Base-by-base conservation (phyloP, 345 rosid genomes). In the Ceriops zippeliana region DNA sequence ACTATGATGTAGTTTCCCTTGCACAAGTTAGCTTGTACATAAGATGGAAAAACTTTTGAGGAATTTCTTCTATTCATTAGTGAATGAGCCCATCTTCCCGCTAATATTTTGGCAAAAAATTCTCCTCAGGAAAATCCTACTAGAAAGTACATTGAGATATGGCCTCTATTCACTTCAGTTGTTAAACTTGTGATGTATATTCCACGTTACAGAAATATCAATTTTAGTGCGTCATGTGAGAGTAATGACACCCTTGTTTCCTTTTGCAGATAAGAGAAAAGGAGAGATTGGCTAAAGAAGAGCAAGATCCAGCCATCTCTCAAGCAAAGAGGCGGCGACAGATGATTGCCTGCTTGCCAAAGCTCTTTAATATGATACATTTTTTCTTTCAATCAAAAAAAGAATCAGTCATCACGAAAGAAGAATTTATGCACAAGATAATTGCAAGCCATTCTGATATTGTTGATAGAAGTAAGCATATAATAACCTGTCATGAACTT, bases 291-390 rank as follows among this genome's bases (percentile, higher is more conserved):
- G 82, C 86, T 1, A 78, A 77, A 51, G 90, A 86, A 76, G 92
- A 90, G 58, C 74, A 42, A 58, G 90, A 89, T 80, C 98, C 97
- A 52, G 92, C 92, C 42, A 89, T 93, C 79, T 90, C 97, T 79
- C 82, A 68, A 60, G 98, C 97, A 53, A 89, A 89, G 83, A 83
- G 87, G 67, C 83, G 92, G 70, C 68, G 67, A 15, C 83, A 83
- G 75, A 85, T 85, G 84, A 90, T 93, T 2, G 82, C 87, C 32
- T 63, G 83, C 69, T 85, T 89, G 21, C 98, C 97, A 4, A 90
- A 87, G 84, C 89, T 90, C 63, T 89, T 87, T 78, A 85, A 89
- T 77, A 82, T 71, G 71, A 81, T 90, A 62, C 90, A 84, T 73
- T 86, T 78, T 79, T 75, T 86, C 7, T 86, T 89, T 69, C 93